Conservation (phyloP, 2,329 filamentous ascomycete genomes). For the Fonsecaea multimorphosa region DNA sequence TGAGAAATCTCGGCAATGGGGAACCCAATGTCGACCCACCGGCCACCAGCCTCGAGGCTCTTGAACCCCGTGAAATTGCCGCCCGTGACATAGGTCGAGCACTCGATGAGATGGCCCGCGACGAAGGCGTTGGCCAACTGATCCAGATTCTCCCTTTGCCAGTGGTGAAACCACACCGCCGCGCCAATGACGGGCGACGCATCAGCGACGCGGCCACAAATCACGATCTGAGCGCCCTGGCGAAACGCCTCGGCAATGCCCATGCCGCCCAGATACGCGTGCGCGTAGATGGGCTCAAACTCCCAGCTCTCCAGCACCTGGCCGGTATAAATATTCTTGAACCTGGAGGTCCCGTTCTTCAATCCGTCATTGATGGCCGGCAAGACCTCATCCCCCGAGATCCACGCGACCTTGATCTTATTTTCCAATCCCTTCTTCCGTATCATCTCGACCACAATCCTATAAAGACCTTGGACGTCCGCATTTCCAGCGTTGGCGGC, state of each 20-base stretch:
- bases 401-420: constrained; percentile 54
- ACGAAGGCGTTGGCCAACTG: constrained; percentile 50
- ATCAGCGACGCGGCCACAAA: constrained; percentile 54
- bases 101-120: constrained; percentile 50
- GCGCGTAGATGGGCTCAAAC: constrained; percentile 46
- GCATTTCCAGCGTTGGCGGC: constrained; percentile 54
- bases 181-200: constrained; percentile 53
- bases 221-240: constrained; percentile 53
- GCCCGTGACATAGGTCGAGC: constrained; percentile 52
- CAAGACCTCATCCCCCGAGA: constrained; percentile 56
- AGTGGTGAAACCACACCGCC: constrained; percentile 52
- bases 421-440: constrained; percentile 45
- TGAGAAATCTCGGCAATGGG: constrained; percentile 55
- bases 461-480: constrained; percentile 50
- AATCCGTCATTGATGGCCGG: constrained; percentile 44
- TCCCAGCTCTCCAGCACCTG: constrained; percentile 46
- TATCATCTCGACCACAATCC: constrained; percentile 48
- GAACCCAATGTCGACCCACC: constrained; percentile 54
- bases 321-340: constrained; percentile 51
- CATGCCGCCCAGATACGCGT: constrained; percentile 48
- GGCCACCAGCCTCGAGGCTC: constrained; percentile 44
- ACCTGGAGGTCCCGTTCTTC: constrained; percentile 44
- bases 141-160: constrained; percentile 48
- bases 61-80: constrained; percentile 55
- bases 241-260: constrained; percentile 50